phyloP scores from a whole-genome alignment of 257 asterid species.

The Verbascum thapsus region DNA sequence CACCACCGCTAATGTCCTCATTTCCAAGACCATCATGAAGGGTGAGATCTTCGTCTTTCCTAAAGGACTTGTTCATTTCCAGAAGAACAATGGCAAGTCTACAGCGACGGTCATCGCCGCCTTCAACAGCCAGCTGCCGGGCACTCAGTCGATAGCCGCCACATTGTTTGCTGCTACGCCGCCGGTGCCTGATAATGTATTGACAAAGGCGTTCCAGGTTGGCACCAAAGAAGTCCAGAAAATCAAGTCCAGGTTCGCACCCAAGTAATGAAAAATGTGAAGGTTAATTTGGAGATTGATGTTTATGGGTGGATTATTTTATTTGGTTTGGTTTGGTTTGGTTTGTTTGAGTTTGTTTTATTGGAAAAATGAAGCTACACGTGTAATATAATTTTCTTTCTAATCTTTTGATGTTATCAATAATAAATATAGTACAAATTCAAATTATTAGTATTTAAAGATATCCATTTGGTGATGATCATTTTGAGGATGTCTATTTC shows the following conservation, averaged over 20 bases:
- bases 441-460: too few species aligned
- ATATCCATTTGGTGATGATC: too few species aligned
- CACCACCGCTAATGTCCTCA: constrained; percentile 65
- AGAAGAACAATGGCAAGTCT: constrained; percentile 58
- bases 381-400: too few species aligned
- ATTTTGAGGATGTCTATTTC: too few species aligned
- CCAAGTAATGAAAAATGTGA: constrained; percentile 38
- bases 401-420: too few species aligned
- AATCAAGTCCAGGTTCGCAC: constrained; percentile 57
- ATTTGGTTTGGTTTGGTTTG: too few species aligned
- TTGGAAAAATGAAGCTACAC: too few species aligned
- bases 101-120: constrained; percentile 60
- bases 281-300: too few species aligned
- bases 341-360: too few species aligned
- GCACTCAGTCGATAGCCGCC: constrained; percentile 64
- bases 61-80: constrained; percentile 68
- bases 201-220: constrained; percentile 57
- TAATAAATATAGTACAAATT: too few species aligned
- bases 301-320: too few species aligned
- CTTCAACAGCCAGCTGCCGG: constrained; percentile 78
- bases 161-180: constrained; percentile 58
- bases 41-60: constrained; percentile 72
- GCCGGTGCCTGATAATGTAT: constrained; percentile 59
- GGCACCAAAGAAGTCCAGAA: constrained; percentile 41
- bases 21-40: constrained; percentile 45